A percentile compares a stretch with the other conserved stretches of the same genome.
phyloP scores from a whole-genome alignment of 495 filamentous ascomycete genomes.

The Penicillium desertorum region DNA sequence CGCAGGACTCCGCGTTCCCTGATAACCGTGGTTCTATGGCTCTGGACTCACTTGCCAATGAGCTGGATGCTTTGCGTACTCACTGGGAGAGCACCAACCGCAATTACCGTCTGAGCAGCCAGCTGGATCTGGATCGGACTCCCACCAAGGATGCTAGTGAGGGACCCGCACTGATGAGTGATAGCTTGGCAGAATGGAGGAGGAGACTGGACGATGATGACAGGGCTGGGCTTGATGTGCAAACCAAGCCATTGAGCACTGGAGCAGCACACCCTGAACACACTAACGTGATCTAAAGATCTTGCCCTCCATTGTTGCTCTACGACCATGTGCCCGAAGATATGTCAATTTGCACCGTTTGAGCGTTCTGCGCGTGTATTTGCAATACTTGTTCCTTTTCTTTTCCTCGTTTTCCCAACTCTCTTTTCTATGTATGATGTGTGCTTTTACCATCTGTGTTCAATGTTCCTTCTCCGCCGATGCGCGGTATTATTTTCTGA shows the following conservation, averaged over 20 bases:
- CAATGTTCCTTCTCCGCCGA: conserved; percentile 11
- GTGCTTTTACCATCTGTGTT: conserved; percentile 14
- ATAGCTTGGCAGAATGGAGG: conserved; percentile 72
- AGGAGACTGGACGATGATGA: conserved; percentile 69
- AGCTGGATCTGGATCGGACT: conserved; percentile 79
- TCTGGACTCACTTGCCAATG: conserved; percentile 84
- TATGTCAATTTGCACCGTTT: conserved; percentile 26
- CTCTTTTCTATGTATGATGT: conserved; percentile 27
- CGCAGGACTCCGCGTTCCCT: conserved; percentile 60
- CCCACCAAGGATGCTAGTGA: conserved; percentile 53
- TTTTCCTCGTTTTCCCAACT: conserved; percentile 13
- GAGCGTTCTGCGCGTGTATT: conserved; percentile 28
- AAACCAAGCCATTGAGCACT: conserved; percentile 30
- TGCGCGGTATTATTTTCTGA: conserved; percentile 21
- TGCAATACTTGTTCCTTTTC: conserved; percentile 14
- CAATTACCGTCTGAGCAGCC: conserved; percentile 82
- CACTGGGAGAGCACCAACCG: conserved; percentile 97
- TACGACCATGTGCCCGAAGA: conserved; percentile 30
- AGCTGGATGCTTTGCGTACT: conserved; percentile 81
- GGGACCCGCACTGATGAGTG: conserved; percentile 54
- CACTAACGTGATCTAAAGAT: conserved; percentile 41
- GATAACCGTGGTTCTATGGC: conserved; percentile 78
- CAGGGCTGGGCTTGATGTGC: conserved; percentile 29
- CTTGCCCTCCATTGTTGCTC: conserved; percentile 8
- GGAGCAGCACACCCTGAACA: conserved; percentile 19